A percentile compares a stretch with the other conserved stretches of the same genome.
Conservation (phyloP, 148 eudicot genomes). For the Fagopyrum tataricum region DNA sequence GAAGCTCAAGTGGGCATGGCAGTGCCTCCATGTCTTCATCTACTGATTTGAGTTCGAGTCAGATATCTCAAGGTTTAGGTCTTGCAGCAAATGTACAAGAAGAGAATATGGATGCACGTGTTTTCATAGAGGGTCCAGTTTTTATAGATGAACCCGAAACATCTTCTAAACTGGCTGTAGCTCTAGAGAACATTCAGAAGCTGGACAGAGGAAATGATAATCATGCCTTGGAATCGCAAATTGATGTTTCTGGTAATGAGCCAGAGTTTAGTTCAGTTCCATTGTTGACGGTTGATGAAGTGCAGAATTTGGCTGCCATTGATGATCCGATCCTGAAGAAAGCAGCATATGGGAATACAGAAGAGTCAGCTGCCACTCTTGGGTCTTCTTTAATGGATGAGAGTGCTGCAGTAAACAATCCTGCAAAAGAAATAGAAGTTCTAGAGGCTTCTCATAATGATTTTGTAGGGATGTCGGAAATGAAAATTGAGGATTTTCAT, state of each 20-base stretch:
- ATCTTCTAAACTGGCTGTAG: slow-evolving; percentile 27
- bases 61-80: slow-evolving; percentile 38
- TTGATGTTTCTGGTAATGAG: slow-evolving; percentile 11
- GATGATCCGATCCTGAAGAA: slow-evolving; percentile 23
- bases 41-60: slow-evolving; percentile 52
- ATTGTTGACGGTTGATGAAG: slow-evolving; percentile 25
- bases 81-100: slow-evolving; percentile 35
- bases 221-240: slow-evolving; percentile 20
- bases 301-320: slow-evolving; percentile 18
- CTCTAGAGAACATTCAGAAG: slow-evolving; percentile 30
- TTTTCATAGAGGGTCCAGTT: slow-evolving; percentile 25
- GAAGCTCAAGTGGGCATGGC: slow-evolving; percentile 68
- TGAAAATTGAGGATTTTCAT: slow-evolving; percentile 44
- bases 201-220: slow-evolving; percentile 22
- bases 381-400: slow-evolving; percentile 30
- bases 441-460: slow-evolving; percentile 30
- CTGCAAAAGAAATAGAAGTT: slow-evolving; percentile 27
- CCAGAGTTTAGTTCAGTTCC: slow-evolving; percentile 25
- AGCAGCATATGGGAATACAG: slow-evolving; percentile 14
- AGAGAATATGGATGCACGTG: slow-evolving; percentile 36
- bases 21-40: slow-evolving; percentile 76
- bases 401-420: slow-evolving; percentile 19
- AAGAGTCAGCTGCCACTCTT: slow-evolving; percentile 17
- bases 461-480: slow-evolving; percentile 50
- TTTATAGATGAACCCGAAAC: slow-evolving; percentile 19